Evolutionary conservation across 352 stramenopile genomes (phyloP), one percentile per base, ranked within the genome.

Genomic region (Peronospora tabacina): DNA sequence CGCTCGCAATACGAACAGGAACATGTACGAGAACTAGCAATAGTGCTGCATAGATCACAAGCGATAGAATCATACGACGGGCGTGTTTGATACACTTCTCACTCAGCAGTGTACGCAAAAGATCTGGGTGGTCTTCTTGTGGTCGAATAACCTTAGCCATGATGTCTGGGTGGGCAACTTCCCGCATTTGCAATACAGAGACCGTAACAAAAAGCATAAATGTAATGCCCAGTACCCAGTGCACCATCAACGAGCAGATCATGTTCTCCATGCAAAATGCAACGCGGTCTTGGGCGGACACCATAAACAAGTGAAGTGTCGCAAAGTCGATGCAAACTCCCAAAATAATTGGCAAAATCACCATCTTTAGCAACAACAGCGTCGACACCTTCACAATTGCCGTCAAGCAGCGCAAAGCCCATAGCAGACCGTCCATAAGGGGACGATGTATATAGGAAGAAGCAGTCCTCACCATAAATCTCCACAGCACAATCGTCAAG

Each of bases 141-240:
- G 83, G 83, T n/a, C 83, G 82, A 72, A 93, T 91, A 11, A 85
- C 65, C 49, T 87, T 90, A 24, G 82, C 79, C 12, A 96, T 44
- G 9, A 96, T 81, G 55, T 97, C 91, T 7, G 94, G 94, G 51
- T 98, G 94, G 12, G 92, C 70, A 26, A 98, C 91, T 70, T 98
- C 94, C 16, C 94, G 82, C 28, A 98, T 66, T 63, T 98, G 91
- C 10, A 98, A 68, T 11, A 97, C 85, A 11, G 90, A 96, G 1
- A 98, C 94, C 0, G 95, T 98, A 32, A 98, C 92, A 37, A 98
- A 89, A 9, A 98, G 77, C 95, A 98, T 98, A 55, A 98, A 98
- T 4, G 87, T 97, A 50, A 98, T 98, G 22, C 94, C 95, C 24
- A 95, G 71, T 6, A 98, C 94, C 96, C 96, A 99, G 59, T 98